phyloP scores from a whole-genome alignment of 441 rosid species.

The Populus hybrid region DNA sequence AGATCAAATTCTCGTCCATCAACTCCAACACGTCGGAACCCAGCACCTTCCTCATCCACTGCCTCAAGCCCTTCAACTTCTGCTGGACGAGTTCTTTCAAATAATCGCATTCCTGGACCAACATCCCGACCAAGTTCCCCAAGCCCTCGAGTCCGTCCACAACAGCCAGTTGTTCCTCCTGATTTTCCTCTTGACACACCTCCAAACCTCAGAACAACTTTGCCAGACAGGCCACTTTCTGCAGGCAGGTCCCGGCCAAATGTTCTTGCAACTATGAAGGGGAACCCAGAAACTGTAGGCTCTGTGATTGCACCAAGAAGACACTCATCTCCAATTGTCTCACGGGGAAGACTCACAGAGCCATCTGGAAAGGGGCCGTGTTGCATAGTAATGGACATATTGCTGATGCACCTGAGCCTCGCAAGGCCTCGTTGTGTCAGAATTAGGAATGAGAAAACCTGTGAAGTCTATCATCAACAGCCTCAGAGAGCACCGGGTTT shows the following conservation, averaged over 20 bases:
- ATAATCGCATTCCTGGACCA: no score
- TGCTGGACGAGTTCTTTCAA: no score
- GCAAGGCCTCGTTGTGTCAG: conserved; percentile 54
- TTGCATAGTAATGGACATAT: conserved; percentile 43
- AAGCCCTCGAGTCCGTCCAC: conserved; percentile 61
- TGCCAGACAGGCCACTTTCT: conserved; percentile 94
- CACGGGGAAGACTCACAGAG: conserved; percentile 73
- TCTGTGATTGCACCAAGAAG: conserved; percentile 51
- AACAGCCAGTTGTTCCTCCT: conserved; percentile 70
- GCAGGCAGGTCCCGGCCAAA: conserved; percentile 93
- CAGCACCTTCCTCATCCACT: no score
- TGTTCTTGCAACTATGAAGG: conserved; percentile 32
- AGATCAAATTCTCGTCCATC: no score
- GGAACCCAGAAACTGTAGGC: conserved; percentile 45
- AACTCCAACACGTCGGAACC: no score
- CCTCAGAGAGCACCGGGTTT: conserved; percentile 61
- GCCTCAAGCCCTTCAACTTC: no score
- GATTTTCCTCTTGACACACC: conserved; percentile 89
- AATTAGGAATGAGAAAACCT: conserved; percentile 53
- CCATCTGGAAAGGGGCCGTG: conserved; percentile 60
- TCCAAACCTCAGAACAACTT: conserved; percentile 84
- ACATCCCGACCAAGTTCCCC: conserved; percentile 25
- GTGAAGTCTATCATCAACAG: conserved; percentile 43
- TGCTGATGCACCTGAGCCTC: conserved; percentile 50
- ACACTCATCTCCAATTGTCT: conserved; percentile 68